Conservation (phyloP, 805 yeast genomes). For the Komagataella mondaviorum region DNA sequence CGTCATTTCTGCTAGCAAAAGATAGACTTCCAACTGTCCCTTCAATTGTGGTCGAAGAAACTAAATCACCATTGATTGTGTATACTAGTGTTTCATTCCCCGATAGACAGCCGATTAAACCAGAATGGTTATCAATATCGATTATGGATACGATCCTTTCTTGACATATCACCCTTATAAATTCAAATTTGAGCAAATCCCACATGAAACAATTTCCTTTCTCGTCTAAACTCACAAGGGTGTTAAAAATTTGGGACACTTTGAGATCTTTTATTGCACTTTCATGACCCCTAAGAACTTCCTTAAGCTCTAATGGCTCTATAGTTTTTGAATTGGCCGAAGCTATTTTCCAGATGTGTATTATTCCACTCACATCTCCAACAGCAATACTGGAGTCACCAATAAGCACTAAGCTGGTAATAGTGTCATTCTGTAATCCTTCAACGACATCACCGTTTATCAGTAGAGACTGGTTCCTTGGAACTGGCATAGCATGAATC, state of each 20-base stretch:
- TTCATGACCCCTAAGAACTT: slow-evolving; percentile 46
- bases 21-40: neutral
- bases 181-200: slow-evolving; percentile 44
- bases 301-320: slow-evolving; percentile 22
- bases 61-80: slow-evolving; percentile 39
- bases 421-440: slow-evolving; percentile 24
- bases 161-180: slow-evolving; percentile 24
- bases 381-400: slow-evolving; percentile 29
- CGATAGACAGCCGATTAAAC: slow-evolving; percentile 30
- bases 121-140: slow-evolving; percentile 41
- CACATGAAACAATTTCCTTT: slow-evolving; percentile 46
- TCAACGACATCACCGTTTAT: slow-evolving; percentile 30
- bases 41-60: neutral
- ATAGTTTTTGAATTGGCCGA: slow-evolving; percentile 7
- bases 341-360: slow-evolving; percentile 36
- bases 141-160: slow-evolving; percentile 14
- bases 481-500: neutral
- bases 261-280: slow-evolving; percentile 29
- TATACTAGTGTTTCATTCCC: slow-evolving; percentile 19
- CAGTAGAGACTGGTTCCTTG: slow-evolving; percentile 6
- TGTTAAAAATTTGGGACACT: slow-evolving; percentile 37
- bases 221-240: slow-evolving; percentile 38
- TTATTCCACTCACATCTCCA: slow-evolving; percentile 44
- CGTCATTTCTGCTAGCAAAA: neutral
- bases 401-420: slow-evolving; percentile 25